Percentiles rank a stretch among this genome's conserved stretches.
These are phyloP conservation scores for Naegleria fowleri DNA, from an alignment of 208 protist genomes.

Conservation along the genomic window DNA sequence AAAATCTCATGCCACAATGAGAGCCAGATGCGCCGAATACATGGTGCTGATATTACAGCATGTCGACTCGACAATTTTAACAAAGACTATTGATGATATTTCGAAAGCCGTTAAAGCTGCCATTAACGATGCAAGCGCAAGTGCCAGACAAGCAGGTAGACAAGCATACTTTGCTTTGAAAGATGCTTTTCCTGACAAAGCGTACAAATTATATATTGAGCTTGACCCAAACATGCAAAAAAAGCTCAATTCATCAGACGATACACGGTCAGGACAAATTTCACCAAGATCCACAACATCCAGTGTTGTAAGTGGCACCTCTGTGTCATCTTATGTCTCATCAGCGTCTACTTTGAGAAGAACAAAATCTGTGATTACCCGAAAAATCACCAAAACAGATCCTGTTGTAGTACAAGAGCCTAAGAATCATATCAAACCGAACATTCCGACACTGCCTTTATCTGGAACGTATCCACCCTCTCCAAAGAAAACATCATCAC, in stretches of 20 bases:
- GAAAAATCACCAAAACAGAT: background rate
- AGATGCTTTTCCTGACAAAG: background rate
- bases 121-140: background rate
- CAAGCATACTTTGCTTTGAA: background rate
- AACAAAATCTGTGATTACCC: background rate
- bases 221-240: conserved; percentile 9
- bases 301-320: background rate
- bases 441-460: background rate
- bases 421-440: background rate
- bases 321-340: background rate
- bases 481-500: background rate
- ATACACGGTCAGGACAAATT: background rate
- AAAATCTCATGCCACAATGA: background rate
- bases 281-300: background rate
- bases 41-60: background rate
- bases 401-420: background rate
- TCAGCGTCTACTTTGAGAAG: background rate
- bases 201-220: background rate
- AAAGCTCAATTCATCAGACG: background rate
- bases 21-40: conserved; percentile 16
- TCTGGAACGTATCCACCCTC: background rate
- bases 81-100: background rate
- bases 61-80: background rate
- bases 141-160: background rate
- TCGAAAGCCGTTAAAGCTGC: background rate